Conservation (phyloP, 1,284 basidiomycete genomes). For the Agroathelia rolfsii region DNA sequence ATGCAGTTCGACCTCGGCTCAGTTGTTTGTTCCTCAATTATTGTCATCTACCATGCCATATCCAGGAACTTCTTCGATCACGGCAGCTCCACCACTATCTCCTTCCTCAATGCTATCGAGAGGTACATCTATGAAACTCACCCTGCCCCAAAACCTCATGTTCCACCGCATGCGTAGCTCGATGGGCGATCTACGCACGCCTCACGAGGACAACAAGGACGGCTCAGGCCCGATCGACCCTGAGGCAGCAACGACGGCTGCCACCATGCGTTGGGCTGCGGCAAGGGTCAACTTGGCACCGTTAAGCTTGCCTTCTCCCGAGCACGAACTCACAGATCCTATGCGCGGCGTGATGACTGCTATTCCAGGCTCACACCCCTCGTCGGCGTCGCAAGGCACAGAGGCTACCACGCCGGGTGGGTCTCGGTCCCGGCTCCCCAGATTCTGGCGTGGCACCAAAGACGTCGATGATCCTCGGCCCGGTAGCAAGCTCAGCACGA, state of each 20-base stretch:
- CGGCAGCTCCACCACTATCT: no score
- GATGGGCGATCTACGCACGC: constrained; percentile 37
- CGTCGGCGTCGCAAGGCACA: no score
- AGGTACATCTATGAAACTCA: background rate
- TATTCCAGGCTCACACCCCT: constrained; percentile 49
- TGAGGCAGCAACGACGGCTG: constrained; percentile 62
- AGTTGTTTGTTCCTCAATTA: no score
- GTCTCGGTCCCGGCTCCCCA: constrained; percentile 43
- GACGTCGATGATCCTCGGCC: constrained; percentile 31
- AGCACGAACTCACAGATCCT: constrained; percentile 79
- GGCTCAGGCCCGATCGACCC: constrained; percentile 24
- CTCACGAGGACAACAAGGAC: constrained; percentile 17
- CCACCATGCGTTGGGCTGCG: constrained; percentile 77
- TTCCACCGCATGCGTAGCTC: constrained; percentile 47
- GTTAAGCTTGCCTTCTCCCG: constrained; percentile 75
- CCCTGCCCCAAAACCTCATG: constrained; percentile 13
- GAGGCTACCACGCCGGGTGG: constrained; percentile 36
- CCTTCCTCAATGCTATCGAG: constrained; percentile 13
- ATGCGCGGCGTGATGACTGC: constrained; percentile 63
- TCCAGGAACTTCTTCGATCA: constrained; percentile 9
- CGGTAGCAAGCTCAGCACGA: constrained; percentile 16
- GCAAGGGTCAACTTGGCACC: constrained; percentile 68
- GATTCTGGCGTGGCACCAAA: constrained; percentile 63
- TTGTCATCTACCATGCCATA: constrained; percentile 12
- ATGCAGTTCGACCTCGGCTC: no score